These are phyloP conservation scores for Metschnikowia aberdeeniae DNA, from an alignment of 805 yeast species.

Conservation along the genomic window DNA sequence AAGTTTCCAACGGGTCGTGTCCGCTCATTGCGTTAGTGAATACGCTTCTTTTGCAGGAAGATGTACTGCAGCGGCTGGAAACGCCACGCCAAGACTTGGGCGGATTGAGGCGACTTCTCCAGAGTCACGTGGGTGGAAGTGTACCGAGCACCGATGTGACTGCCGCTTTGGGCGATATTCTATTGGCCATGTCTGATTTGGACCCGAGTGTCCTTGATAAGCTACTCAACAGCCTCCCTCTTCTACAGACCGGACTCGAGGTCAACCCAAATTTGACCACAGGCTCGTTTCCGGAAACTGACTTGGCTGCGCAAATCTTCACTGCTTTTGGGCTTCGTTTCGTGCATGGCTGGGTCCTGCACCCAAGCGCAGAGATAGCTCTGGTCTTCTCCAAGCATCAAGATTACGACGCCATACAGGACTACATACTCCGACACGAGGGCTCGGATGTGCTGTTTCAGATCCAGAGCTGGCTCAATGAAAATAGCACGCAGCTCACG, in stretches of 20 bases:
- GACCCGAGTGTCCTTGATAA: conserved; percentile 18
- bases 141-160: conserved; percentile 37
- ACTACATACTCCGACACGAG: conserved; percentile 37
- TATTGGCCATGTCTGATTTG: conserved; percentile 20
- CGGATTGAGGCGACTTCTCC: conserved; percentile 8
- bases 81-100: neutral
- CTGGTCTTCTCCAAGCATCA: conserved; percentile 20
- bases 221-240: conserved; percentile 56
- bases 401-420: conserved; percentile 55
- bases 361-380: neutral
- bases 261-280: conserved; percentile 61
- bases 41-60: conserved; percentile 53
- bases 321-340: conserved; percentile 54
- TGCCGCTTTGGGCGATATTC: conserved; percentile 46
- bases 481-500: conserved; percentile 75
- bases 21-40: conserved; percentile 78
- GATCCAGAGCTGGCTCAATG: conserved; percentile 42
- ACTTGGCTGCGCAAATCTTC: conserved; percentile 55
- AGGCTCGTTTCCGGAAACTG: conserved; percentile 49
- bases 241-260: conserved; percentile 63
- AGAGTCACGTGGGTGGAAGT: conserved; percentile 4
- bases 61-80: conserved; percentile 16
- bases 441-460: conserved; percentile 14
- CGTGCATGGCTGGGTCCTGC: conserved; percentile 79
- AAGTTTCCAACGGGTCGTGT: conserved; percentile 84